These are phyloP conservation scores for Baorangia bicolor DNA, from an alignment of 768 basidiomycete genomes.

Conservation along the genomic window DNA sequence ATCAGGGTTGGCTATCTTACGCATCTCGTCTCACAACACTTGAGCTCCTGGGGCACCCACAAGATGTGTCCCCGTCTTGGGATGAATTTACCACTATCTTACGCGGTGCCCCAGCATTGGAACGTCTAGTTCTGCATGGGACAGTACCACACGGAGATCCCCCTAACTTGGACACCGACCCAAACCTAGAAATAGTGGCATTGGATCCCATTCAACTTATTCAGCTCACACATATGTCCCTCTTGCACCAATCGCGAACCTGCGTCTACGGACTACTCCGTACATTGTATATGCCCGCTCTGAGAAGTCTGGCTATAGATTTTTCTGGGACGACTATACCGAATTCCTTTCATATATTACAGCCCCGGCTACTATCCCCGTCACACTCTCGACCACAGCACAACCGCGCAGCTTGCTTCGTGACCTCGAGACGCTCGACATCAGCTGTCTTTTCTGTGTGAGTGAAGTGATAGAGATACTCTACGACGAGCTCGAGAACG, in stretches of 20 bases:
- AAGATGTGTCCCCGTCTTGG: slow-evolving; percentile 61
- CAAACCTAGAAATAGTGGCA: no score
- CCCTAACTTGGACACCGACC: slow-evolving; percentile 47
- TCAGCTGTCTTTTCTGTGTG: slow-evolving; percentile 47
- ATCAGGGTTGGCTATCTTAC: slow-evolving; percentile 29
- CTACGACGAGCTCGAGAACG: slow-evolving; percentile 44
- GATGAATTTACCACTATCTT: slow-evolving; percentile 51
- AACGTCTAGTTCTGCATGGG: slow-evolving; percentile 47
- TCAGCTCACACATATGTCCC: no score
- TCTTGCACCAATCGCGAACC: no score
- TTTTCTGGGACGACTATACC: slow-evolving; percentile 36
- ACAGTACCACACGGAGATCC: slow-evolving; percentile 45
- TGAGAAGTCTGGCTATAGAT: no score
- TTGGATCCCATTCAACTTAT: no score
- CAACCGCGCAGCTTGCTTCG: slow-evolving; percentile 37
- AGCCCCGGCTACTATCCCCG: slow-evolving; percentile 5
- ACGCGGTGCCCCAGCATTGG: slow-evolving; percentile 48
- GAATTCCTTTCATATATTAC: slow-evolving; percentile 43
- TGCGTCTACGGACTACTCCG: no score
- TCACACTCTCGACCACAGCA: slow-evolving; percentile 37
- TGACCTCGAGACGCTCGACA: slow-evolving; percentile 49
- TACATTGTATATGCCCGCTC: no score
- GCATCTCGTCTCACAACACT: slow-evolving; percentile 42
- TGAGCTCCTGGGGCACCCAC: slow-evolving; percentile 59
- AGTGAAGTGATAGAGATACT: slow-evolving; percentile 34